Base-by-base conservation (phyloP, 2,329 filamentous ascomycete species). In the Xylaria hypoxylon region DNA sequence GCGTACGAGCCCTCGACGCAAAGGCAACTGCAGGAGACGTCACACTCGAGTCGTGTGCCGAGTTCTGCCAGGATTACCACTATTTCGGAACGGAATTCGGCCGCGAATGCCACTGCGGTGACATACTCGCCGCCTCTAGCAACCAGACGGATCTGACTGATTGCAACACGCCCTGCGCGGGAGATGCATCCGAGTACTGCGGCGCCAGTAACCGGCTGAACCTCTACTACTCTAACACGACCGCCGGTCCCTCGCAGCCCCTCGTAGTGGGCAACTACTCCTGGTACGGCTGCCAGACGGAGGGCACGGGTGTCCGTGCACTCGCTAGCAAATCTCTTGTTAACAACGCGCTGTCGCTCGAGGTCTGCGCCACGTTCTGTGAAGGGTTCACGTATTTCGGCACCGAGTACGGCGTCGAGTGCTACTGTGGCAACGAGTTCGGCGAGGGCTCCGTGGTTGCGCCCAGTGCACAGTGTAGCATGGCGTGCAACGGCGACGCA, bases 351-450 rank as follows among this genome's bases (percentile, higher is more conserved):
- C 79, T 82, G 79, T 80, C 81, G 6, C 70, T 82, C 15, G 78
- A 81, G 40, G 73, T 75, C 24, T 70, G 68, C 11, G 68, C 66
- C 53, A 33, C 66, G 17, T 67, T 68, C 70, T 82, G 80, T 65
- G 70, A 72, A 6, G 71, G 71, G 6, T 83, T 76, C 71, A 77
- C 75, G 57, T 82, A 80, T 72, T 82, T 82, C 58, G 80, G 80
- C 17, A 59, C 69, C 5, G 69, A 70, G 47, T 72, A 68, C 42
- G 65, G 67, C 11, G 48, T 64, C 47, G 79, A 81, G 65, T 81
- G 80, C 74, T 82, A 79, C 74, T 77, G 75, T 40, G 75, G 73
- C 3, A 57, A 68, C 28, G 63, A 42, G 22, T 57, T 68, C 42
- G 28, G 66, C 56, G 19, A 72, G 67, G 68, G 69, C 44, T 51